Conservation (phyloP, 2,329 filamentous ascomycete species). For the Botrytis byssoidea region DNA sequence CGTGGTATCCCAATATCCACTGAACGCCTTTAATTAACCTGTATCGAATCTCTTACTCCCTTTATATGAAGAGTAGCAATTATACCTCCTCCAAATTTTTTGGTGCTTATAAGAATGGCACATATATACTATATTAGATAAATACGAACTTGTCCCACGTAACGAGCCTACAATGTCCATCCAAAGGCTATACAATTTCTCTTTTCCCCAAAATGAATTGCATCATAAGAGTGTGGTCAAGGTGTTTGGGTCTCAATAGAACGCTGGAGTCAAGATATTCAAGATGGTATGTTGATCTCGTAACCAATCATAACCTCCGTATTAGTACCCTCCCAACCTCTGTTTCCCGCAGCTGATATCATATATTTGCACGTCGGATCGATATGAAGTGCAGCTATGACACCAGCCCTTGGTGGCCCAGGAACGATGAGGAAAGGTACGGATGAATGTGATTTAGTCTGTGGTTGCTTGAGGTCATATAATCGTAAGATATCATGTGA, state of each 20-base stretch:
- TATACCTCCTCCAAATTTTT: neutral
- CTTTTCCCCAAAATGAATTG: neutral
- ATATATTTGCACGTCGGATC: slow-evolving; percentile 88
- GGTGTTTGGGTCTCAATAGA: too few relatives aligned
- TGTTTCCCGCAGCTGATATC: slow-evolving; percentile 85
- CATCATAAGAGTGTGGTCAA: neutral
- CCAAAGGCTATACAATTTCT: neutral
- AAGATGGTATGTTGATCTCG: slow-evolving; percentile 60
- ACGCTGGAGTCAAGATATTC: neutral
- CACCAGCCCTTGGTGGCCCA: slow-evolving; percentile 77
- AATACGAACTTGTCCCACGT: neutral
- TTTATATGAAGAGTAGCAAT: neutral
- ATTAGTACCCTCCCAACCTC: slow-evolving; percentile 88
- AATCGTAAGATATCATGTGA: slow-evolving; percentile 91
- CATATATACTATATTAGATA: neutral
- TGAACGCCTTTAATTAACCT: slow-evolving; percentile 1
- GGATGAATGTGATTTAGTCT: slow-evolving; percentile 67
- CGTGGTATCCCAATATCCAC: slow-evolving; percentile 18
- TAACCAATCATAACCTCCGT: slow-evolving; percentile 94
- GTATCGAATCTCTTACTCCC: neutral
- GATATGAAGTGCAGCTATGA: slow-evolving; percentile 81
- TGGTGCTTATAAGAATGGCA: neutral
- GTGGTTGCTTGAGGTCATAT: slow-evolving; percentile 74
- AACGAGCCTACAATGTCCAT: neutral
- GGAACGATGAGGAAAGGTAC: slow-evolving; percentile 97